These are phyloP conservation scores for Pleurotus djamor DNA, from an alignment of 768 basidiomycete species.

Conservation along the genomic window DNA sequence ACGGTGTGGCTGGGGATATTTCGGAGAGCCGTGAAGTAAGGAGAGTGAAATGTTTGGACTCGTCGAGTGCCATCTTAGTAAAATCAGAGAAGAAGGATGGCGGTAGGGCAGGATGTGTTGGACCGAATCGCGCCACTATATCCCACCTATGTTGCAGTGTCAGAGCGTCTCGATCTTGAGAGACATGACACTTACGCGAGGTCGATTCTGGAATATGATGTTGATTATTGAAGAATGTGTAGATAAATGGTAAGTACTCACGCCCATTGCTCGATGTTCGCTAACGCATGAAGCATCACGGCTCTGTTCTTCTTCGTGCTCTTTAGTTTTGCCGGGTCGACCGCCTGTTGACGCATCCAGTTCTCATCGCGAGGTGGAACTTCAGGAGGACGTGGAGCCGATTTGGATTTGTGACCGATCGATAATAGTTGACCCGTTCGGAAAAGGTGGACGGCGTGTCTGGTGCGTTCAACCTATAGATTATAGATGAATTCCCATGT, in stretches of 20 bases:
- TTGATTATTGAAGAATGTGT: background rate
- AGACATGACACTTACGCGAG: conserved; percentile 51
- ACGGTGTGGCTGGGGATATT: conserved; percentile 63
- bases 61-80: conserved; percentile 82
- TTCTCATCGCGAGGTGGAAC: conserved; percentile 60
- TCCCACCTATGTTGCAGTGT: conserved; percentile 56
- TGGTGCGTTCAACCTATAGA: conserved; percentile 60
- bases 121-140: conserved; percentile 77
- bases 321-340: conserved; percentile 58
- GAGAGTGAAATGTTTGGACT: conserved; percentile 80
- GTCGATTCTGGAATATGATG: conserved; percentile 50
- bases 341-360: conserved; percentile 41
- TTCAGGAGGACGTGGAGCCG: conserved; percentile 54
- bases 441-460: conserved; percentile 67
- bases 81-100: conserved; percentile 81
- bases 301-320: conserved; percentile 60
- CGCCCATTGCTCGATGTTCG: conserved; percentile 91
- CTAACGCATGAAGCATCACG: conserved; percentile 78
- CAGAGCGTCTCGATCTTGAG: background rate
- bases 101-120: conserved; percentile 56
- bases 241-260: conserved; percentile 34
- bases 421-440: conserved; percentile 66
- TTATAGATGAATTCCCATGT: background rate
- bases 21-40: conserved; percentile 59
- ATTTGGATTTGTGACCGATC: conserved; percentile 56